These are phyloP conservation scores for Xylaria intraflava DNA, from an alignment of 495 filamentous ascomycete genomes.

Conservation along the genomic window DNA sequence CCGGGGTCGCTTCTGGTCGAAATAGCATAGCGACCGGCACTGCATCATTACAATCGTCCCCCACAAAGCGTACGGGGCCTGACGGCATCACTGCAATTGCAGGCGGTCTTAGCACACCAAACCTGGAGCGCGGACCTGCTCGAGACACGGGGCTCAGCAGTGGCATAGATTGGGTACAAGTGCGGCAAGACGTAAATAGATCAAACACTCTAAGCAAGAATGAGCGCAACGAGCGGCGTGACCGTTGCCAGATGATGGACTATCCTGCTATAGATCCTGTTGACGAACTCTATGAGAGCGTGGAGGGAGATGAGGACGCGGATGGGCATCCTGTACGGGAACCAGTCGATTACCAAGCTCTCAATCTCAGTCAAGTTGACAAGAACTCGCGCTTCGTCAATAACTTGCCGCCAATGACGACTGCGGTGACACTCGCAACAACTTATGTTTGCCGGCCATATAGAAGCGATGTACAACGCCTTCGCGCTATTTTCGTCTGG, in stretches of 20 bases:
- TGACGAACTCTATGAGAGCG: constrained; percentile 74
- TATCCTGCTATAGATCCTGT: constrained; percentile 81
- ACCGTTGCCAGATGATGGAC: constrained; percentile 92
- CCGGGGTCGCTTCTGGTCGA: constrained; percentile 80
- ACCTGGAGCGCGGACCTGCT: constrained; percentile 42
- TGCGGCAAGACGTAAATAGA: constrained; percentile 88
- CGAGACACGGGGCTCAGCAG: constrained; percentile 62
- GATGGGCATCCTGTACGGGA: constrained; percentile 79
- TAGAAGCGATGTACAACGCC: constrained; percentile 84
- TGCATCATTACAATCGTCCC: constrained; percentile 27
- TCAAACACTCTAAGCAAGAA: constrained; percentile 88
- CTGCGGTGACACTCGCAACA: constrained; percentile 75
- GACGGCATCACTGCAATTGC: constrained; percentile 46
- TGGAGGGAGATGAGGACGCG: constrained; percentile 84
- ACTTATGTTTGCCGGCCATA: constrained; percentile 93
- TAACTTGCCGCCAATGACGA: constrained; percentile 84
- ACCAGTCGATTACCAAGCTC: constrained; percentile 69
- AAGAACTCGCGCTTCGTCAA: constrained; percentile 90
- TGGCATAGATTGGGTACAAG: constrained; percentile 86
- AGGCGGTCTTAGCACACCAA: constrained; percentile 36
- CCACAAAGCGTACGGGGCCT: constrained; percentile 20
- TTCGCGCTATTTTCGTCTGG: constrained; percentile 95
- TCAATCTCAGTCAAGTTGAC: constrained; percentile 82
- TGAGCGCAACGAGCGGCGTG: constrained; percentile 77
- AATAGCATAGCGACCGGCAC: constrained; percentile 69